Conservation (phyloP, 2,329 filamentous ascomycete species). For the Aureobasidium sp. region DNA sequence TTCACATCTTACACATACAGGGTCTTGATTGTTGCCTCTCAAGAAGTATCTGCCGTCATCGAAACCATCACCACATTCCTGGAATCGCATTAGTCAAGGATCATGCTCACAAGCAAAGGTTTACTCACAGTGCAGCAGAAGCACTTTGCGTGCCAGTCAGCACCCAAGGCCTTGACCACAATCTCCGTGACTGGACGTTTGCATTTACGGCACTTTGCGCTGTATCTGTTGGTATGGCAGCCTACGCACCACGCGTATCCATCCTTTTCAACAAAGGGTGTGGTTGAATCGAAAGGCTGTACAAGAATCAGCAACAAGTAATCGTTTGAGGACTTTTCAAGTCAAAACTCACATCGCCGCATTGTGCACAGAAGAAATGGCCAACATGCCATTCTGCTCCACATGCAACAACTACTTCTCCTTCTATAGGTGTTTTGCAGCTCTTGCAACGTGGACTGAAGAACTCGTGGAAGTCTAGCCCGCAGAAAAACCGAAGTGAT, state of each 20-base stretch:
- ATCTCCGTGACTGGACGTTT: slow-evolving; percentile 77
- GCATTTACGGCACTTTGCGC: slow-evolving; percentile 82
- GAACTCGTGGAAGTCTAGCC: slow-evolving; percentile 95
- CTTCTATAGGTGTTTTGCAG: slow-evolving; percentile 93
- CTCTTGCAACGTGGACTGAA: slow-evolving; percentile 91
- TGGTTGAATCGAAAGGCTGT: slow-evolving; percentile 52
- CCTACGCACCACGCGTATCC: slow-evolving; percentile 94
- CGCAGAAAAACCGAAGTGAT: slow-evolving; percentile 82
- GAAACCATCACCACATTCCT: slow-evolving; percentile 56
- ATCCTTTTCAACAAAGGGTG: slow-evolving; percentile 93
- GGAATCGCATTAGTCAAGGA: slow-evolving; percentile 21
- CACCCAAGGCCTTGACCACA: slow-evolving; percentile 80
- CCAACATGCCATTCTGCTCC: slow-evolving; percentile 95
- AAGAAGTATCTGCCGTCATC: slow-evolving; percentile 59
- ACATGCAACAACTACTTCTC: slow-evolving; percentile 87
- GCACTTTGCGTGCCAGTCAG: slow-evolving; percentile 89
- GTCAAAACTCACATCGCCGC: slow-evolving; percentile 59
- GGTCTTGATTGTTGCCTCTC: slow-evolving; percentile 50
- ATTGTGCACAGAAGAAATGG: slow-evolving; percentile 98
- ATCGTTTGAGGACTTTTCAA: not conserved
- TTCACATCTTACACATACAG: slow-evolving; percentile 57
- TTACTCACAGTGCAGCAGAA: slow-evolving; percentile 65
- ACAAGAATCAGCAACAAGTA: slow-evolving; percentile 16
- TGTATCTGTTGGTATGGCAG: slow-evolving; percentile 87
- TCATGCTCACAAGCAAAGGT: not conserved